Base-by-base conservation (phyloP, 352 stramenopile genomes). In the Pythium plurisporium region DNA sequence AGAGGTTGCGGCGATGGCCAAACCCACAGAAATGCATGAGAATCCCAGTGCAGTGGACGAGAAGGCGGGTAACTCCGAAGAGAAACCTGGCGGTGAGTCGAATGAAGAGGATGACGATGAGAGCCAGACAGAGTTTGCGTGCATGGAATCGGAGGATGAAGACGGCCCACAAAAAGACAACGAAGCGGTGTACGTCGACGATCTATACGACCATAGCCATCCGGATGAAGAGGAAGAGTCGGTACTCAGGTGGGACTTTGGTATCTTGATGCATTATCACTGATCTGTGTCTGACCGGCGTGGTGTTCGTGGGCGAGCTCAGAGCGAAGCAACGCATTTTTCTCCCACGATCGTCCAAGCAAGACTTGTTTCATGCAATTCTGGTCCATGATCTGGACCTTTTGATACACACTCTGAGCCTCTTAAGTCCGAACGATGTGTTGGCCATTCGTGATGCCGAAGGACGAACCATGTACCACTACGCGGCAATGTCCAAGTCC, bases 381-480 rank as follows among this genome's bases (percentile, higher is more conserved):
- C 15, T 67, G 19, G 30, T 44, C 36, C 19, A 49, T 22, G 48
- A 67, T 20, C 4, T 59, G 46, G 11, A n/a, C 2, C 30, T 62
- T 10, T 5, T 67, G n/a, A 57, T 46, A 8, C 22, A 62, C 10
- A 22, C 55, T 2, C 52, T 68, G 19, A 59, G 50, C 20, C 34
- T 42, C 1, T 30, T 58, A 33, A 55, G 46, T 1, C 60, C 54
- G 8, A 31, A 38, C 0, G 46, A 59, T 10, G 40, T 42, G 14
- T 9, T 64, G 11, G 17, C 4, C n/a, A 31, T 62, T 30, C 46
- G 27, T 12, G 54, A 64, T 44, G 26, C 26, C 5, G 50, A 61
- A 3, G 20, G 17, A 19, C 58, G 58, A 3, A 65, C 58, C 12
- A 50, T 65, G 49, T 65, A 60, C 23, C 58, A 60, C 43, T 65